A percentile compares a stretch with the other conserved stretches of the same genome.
Conservation (phyloP, 352 stramenopile species). For the Phytophthora fragariaefolia region DNA sequence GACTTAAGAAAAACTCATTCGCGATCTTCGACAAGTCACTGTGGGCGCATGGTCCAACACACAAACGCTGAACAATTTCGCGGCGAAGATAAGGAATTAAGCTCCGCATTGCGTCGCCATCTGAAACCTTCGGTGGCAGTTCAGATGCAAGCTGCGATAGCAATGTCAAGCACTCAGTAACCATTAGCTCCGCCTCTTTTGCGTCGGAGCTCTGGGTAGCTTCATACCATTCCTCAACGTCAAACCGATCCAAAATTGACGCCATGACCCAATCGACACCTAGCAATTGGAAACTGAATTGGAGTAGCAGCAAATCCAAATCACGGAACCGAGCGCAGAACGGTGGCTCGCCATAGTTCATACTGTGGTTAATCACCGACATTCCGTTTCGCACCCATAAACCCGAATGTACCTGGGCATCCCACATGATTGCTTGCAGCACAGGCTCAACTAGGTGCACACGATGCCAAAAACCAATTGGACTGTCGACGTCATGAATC, state of each 20-base stretch:
- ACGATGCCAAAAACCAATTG: constrained; percentile 84
- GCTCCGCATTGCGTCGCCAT: constrained; percentile 57
- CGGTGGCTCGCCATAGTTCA: constrained; percentile 90
- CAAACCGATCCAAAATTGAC: constrained; percentile 78
- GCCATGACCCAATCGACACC: constrained; percentile 81
- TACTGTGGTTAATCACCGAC: constrained; percentile 88
- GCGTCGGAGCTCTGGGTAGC: constrained; percentile 47
- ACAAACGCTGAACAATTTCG: constrained; percentile 84
- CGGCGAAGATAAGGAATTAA: constrained; percentile 75
- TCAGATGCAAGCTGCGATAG: constrained; percentile 82
- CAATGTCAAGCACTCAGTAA: constrained; percentile 80
- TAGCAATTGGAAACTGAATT: constrained; percentile 80
- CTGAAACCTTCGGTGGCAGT: constrained; percentile 64
- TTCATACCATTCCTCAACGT: constrained; percentile 66
- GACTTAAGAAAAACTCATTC: constrained; percentile 80
- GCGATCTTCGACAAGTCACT: constrained; percentile 87
- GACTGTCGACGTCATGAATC: constrained; percentile 61
- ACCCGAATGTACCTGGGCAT: constrained; percentile 83
- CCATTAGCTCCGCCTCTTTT: constrained; percentile 75
- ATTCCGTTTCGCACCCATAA: constrained; percentile 89
- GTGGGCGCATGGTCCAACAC: constrained; percentile 80
- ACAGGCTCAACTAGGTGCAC: constrained; percentile 81
- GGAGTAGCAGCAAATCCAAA: constrained; percentile 79
- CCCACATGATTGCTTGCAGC: constrained; percentile 87
- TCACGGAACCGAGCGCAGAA: constrained; percentile 88